Evolutionary conservation across 495 filamentous ascomycete genomes (phyloP).

Genomic region (Xylaria sp.): DNA sequence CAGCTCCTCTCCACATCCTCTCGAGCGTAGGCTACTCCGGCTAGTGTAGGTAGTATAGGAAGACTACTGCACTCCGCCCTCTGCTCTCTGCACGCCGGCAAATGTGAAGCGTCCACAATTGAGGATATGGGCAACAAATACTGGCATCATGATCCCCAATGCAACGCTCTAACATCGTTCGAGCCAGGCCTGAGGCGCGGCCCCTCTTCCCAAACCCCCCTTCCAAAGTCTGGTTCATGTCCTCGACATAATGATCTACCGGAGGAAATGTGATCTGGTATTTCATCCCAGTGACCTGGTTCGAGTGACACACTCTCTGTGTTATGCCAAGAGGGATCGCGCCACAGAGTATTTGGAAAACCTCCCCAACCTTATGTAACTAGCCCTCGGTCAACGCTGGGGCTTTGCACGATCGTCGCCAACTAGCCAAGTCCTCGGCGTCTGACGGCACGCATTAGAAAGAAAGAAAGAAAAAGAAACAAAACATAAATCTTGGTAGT

Average conservation of each 20-base stretch:
- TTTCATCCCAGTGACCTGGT: conserved; percentile 23
- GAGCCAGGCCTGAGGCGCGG: conserved; percentile 14
- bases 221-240: conserved; percentile 13
- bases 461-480: background rate
- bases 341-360: conserved; percentile 15
- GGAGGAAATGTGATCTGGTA: conserved; percentile 22
- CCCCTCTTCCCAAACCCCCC: conserved; percentile 4
- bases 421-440: conserved; percentile 19
- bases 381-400: background rate
- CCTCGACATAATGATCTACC: conserved; percentile 24
- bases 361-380: background rate
- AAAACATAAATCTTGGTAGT: conserved; percentile 1
- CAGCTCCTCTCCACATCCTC: conserved; percentile 5
- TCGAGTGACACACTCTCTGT: conserved; percentile 2
- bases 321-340: conserved; percentile 20
- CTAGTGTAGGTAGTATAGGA: background rate
- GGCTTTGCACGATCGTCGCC: background rate
- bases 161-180: conserved; percentile 15
- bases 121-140: background rate
- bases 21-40: background rate
- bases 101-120: conserved; percentile 15
- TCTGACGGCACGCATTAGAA: conserved; percentile 1
- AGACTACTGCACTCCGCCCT: conserved; percentile 23
- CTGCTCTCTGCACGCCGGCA: background rate
- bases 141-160: conserved; percentile 17